Conservation (phyloP, 345 rosid genomes). For the Gynandropsis gynandra region DNA sequence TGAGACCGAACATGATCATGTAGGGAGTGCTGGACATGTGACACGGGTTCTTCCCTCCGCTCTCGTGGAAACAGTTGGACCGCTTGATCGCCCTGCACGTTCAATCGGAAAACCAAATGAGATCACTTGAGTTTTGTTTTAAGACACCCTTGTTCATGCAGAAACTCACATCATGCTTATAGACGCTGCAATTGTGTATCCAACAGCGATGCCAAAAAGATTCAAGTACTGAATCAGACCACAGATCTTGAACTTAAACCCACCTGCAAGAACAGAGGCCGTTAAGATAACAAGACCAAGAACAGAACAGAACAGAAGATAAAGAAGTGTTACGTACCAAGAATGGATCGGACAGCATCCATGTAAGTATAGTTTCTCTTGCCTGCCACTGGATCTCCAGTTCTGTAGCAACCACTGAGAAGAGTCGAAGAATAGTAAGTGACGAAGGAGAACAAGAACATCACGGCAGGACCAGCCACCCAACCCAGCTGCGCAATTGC, state of each 20-base stretch:
- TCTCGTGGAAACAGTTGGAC: constrained; percentile 67
- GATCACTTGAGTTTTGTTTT: neutral
- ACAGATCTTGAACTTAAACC: constrained; percentile 56
- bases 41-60: constrained; percentile 56
- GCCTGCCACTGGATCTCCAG: constrained; percentile 52
- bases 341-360: constrained; percentile 68
- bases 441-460: constrained; percentile 62
- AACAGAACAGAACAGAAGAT: neutral
- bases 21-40: constrained; percentile 57
- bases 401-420: constrained; percentile 61
- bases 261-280: constrained; percentile 37
- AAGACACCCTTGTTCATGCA: neutral
- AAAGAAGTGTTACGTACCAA: constrained; percentile 36
- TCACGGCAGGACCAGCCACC: constrained; percentile 73
- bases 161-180: constrained; percentile 66
- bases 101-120: constrained; percentile 1
- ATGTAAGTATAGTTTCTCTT: constrained; percentile 71
- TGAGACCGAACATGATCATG: constrained; percentile 67
- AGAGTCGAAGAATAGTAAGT: constrained; percentile 66
- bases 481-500: constrained; percentile 86
- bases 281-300: neutral
- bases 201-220: constrained; percentile 58
- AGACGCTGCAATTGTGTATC: constrained; percentile 76
- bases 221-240: constrained; percentile 60
- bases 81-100: constrained; percentile 65